Evolutionary conservation across 108 stramenopile genomes (phyloP).

Genomic region (Pseudonitzschia multiseries): DNA sequence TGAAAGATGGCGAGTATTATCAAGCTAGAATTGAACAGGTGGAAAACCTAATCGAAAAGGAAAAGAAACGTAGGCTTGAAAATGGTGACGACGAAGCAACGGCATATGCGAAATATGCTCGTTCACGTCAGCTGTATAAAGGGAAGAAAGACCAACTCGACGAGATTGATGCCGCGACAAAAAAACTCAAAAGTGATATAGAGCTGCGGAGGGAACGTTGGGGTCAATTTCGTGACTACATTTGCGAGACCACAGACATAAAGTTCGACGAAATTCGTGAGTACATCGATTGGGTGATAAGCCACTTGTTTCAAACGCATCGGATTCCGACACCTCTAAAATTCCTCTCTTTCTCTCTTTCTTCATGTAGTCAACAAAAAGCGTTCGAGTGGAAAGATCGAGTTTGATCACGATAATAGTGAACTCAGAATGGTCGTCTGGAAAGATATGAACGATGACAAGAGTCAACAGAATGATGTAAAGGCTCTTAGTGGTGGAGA

Average conservation of each 20-base stretch:
- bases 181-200: constrained; percentile 47
- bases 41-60: constrained; percentile 56
- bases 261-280: constrained; percentile 70
- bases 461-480: constrained; percentile 79
- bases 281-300: neutral
- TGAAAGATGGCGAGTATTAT: constrained; percentile 47
- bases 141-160: constrained; percentile 58
- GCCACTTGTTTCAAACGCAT: neutral
- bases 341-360: neutral
- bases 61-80: constrained; percentile 51
- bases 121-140: constrained; percentile 57
- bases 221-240: constrained; percentile 60
- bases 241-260: constrained; percentile 50
- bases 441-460: constrained; percentile 59
- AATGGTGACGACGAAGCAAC: constrained; percentile 55
- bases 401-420: constrained; percentile 69
- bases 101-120: constrained; percentile 66
- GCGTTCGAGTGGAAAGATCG: constrained; percentile 67
- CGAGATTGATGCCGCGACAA: constrained; percentile 36
- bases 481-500: constrained; percentile 88
- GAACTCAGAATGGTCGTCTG: constrained; percentile 68
- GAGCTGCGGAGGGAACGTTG: constrained; percentile 52
- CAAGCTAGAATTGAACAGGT: constrained; percentile 41
- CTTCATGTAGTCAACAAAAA: constrained; percentile 56
- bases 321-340: neutral